Evolutionary conservation across 441 rosid genomes (phyloP).

Genomic region (Adansonia grandidieri): DNA sequence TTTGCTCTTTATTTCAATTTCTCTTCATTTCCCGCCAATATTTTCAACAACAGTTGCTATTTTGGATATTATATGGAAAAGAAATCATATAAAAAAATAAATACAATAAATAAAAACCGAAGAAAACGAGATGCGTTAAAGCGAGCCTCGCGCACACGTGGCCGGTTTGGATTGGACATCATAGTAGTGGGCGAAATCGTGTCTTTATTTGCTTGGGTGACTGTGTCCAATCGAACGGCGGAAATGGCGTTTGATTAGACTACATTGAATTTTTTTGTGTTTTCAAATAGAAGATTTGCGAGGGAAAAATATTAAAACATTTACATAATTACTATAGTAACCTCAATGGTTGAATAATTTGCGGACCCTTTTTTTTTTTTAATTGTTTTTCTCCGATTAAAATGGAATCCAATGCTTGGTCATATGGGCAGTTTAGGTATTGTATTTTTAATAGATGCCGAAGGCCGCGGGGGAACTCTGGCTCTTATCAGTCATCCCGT

Average conservation of each 20-base stretch:
- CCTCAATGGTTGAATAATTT: neutral
- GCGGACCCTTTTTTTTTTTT: too few relatives aligned
- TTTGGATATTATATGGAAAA: neutral
- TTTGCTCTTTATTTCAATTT: conserved; percentile 64
- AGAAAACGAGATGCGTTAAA: neutral
- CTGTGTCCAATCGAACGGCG: conserved; percentile 47
- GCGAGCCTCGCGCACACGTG: conserved; percentile 41
- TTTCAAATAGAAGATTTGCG: conserved; percentile 17
- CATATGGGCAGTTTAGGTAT: neutral
- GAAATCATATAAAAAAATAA: neutral
- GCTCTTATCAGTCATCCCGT: conserved; percentile 20
- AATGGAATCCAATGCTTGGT: conserved; percentile 31
- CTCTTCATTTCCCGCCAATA: conserved; percentile 78
- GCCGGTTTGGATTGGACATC: conserved; percentile 25
- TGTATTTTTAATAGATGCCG: neutral
- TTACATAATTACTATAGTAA: conserved; percentile 9
- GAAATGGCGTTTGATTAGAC: conserved; percentile 39
- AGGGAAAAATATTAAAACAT: conserved; percentile 7
- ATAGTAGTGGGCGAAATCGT: conserved; percentile 22
- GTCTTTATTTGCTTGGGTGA: conserved; percentile 28
- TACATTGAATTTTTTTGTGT: neutral
- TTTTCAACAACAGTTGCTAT: conserved; percentile 37
- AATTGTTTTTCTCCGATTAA: neutral
- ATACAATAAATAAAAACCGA: conserved; percentile 26
- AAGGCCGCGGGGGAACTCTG: conserved; percentile 17